Evolutionary conservation across 495 filamentous ascomycete species (phyloP).

Genomic region (Hypoxylon perforatum): DNA sequence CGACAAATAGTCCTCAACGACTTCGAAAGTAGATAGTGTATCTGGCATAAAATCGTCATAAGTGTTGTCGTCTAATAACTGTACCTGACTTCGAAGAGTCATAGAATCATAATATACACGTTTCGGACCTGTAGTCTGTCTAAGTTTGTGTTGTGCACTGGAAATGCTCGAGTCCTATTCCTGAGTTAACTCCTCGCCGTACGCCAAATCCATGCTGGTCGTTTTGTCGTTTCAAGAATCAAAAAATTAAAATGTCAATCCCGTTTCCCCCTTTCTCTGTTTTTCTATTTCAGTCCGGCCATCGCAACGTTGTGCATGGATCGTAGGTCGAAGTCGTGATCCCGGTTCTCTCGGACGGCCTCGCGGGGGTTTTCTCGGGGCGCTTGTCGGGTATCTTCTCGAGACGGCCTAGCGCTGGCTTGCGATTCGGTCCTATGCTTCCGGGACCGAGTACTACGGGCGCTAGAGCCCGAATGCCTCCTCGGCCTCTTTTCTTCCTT

Average conservation of each 20-base stretch:
- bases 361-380: conserved; percentile 13
- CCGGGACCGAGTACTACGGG: conserved; percentile 19
- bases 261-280: conserved; percentile 8
- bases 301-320: conserved; percentile 48
- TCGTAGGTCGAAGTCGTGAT: conserved; percentile 42
- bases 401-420: conserved; percentile 11
- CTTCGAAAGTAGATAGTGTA: neutral
- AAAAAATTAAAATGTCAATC: conserved; percentile 27
- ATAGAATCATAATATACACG: conserved; percentile 42
- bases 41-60: conserved; percentile 40
- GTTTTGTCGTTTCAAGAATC: conserved; percentile 23
- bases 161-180: conserved; percentile 38
- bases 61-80: conserved; percentile 33
- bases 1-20: too few relatives aligned
- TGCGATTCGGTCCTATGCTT: conserved; percentile 17
- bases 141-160: conserved; percentile 22
- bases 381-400: conserved; percentile 6
- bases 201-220: conserved; percentile 39
- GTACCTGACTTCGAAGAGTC: conserved; percentile 36
- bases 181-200: conserved; percentile 40
- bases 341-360: conserved; percentile 14
- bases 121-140: conserved; percentile 32
- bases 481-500: conserved; percentile 25
- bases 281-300: conserved; percentile 42
- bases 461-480: conserved; percentile 26